Conservation (phyloP, 75 land plant genomes). For the Chamaecyparis obtusa region DNA sequence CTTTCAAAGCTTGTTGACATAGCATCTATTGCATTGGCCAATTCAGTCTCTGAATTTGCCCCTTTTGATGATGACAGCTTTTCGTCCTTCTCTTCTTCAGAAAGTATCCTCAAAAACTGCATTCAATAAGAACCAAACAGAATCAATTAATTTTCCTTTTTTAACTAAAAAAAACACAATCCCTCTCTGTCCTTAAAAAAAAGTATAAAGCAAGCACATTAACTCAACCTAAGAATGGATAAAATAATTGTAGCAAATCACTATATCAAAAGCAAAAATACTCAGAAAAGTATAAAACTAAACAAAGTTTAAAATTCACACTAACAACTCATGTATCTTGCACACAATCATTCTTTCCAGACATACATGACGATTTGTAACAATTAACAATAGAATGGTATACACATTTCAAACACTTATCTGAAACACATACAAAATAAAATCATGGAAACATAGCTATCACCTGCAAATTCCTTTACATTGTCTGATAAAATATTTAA, state of each 20-base stretch:
- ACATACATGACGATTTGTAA: neutral
- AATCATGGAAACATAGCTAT: neutral
- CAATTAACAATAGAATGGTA: neutral
- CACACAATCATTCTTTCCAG: neutral
- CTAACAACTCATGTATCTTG: neutral
- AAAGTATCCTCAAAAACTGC: constrained; percentile 81
- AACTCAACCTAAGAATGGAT: neutral
- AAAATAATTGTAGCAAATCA: neutral
- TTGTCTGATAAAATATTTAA: neutral
- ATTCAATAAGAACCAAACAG: neutral
- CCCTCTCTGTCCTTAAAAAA: neutral
- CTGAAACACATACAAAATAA: neutral
- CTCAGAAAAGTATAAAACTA: neutral
- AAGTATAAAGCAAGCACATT: neutral
- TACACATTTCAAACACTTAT: neutral
- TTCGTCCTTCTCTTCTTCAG: constrained; percentile 51
- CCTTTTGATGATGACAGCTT: constrained; percentile 19
- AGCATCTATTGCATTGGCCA: constrained; percentile 79
- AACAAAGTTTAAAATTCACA: neutral
- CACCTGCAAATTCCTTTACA: neutral
- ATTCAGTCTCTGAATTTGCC: constrained; percentile 46
- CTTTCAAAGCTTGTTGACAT: constrained; percentile 52
- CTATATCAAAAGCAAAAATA: neutral
- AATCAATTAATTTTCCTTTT: neutral
- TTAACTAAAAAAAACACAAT: neutral